phyloP scores from a whole-genome alignment of 164 flowering plant genomes.

The Malania oleifera region DNA sequence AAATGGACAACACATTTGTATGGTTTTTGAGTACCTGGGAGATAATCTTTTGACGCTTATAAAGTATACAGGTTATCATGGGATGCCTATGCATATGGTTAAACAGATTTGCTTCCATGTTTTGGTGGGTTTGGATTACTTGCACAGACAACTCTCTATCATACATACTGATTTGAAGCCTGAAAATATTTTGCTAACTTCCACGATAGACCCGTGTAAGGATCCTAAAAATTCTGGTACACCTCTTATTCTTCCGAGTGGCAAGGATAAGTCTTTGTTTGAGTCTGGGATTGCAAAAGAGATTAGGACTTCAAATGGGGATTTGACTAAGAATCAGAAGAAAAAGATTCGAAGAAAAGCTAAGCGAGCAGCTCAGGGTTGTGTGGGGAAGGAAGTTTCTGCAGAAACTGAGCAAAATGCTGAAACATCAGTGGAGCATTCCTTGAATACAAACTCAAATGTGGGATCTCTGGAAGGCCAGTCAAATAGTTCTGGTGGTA shows the following conservation, averaged over 20 bases:
- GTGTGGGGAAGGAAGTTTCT: slow-evolving; percentile 47
- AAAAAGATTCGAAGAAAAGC: slow-evolving; percentile 77
- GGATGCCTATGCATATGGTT: slow-evolving; percentile 68
- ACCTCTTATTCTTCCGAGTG: slow-evolving; percentile 52
- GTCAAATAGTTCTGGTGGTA: slow-evolving; percentile 20
- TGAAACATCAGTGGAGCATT: slow-evolving; percentile 30
- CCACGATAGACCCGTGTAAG: slow-evolving; percentile 77
- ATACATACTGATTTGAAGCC: slow-evolving; percentile 97
- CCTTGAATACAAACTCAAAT: slow-evolving; percentile 17
- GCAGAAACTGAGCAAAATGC: slow-evolving; percentile 38
- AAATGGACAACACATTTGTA: slow-evolving; percentile 94
- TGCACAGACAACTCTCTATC: slow-evolving; percentile 77
- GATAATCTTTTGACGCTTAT: slow-evolving; percentile 89
- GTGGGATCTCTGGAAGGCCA: slow-evolving; percentile 23
- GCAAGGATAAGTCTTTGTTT: slow-evolving; percentile 35
- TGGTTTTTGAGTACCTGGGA: slow-evolving; percentile 93
- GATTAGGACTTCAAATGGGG: slow-evolving; percentile 46
- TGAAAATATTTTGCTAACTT: slow-evolving; percentile 71
- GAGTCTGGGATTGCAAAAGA: slow-evolving; percentile 45
- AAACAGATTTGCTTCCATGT: slow-evolving; percentile 73
- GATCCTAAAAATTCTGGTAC: slow-evolving; percentile 72
- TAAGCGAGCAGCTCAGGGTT: slow-evolving; percentile 61
- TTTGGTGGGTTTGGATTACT: slow-evolving; percentile 81
- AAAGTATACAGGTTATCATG: slow-evolving; percentile 70
- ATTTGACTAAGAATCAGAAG: slow-evolving; percentile 68